Conservation (phyloP, 805 yeast genomes). For the Teunomyces aglyptinius region DNA sequence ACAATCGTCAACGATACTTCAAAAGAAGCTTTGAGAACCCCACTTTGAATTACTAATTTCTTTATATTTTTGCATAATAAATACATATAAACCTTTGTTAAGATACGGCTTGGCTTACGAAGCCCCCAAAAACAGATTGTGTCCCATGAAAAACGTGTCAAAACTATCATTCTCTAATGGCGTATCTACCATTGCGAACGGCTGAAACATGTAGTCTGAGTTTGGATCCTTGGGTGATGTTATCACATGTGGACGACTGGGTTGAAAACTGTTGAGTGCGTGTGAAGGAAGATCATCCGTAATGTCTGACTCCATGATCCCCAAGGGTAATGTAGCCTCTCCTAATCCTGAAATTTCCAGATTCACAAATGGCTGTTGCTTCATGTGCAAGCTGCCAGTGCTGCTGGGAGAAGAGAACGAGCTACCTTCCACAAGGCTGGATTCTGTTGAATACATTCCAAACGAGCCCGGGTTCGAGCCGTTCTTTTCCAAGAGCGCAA, state of each 20-base stretch:
- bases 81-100: too few relatives aligned
- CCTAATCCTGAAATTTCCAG: background rate
- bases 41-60: too few relatives aligned
- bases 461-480: conserved; percentile 7
- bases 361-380: background rate
- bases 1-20: too few relatives aligned
- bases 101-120: too few relatives aligned
- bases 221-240: background rate
- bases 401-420: conserved; percentile 2
- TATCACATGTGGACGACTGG: background rate
- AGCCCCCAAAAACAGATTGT: conserved; percentile 1
- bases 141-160: background rate
- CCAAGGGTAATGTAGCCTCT: background rate
- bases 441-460: conserved; percentile 5
- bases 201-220: conserved; percentile 3
- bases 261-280: background rate
- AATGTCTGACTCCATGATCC: background rate
- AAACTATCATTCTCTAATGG: conserved; percentile 1
- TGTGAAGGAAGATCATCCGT: background rate
- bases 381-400: background rate
- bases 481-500: background rate
- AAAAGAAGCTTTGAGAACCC: too few relatives aligned
- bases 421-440: background rate
- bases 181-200: background rate
- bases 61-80: too few relatives aligned